Percentiles rank a stretch among this genome's conserved stretches.
Evolutionary conservation across 2,329 filamentous ascomycete genomes (phyloP).

Genomic region (Penicillium capsulatum): DNA sequence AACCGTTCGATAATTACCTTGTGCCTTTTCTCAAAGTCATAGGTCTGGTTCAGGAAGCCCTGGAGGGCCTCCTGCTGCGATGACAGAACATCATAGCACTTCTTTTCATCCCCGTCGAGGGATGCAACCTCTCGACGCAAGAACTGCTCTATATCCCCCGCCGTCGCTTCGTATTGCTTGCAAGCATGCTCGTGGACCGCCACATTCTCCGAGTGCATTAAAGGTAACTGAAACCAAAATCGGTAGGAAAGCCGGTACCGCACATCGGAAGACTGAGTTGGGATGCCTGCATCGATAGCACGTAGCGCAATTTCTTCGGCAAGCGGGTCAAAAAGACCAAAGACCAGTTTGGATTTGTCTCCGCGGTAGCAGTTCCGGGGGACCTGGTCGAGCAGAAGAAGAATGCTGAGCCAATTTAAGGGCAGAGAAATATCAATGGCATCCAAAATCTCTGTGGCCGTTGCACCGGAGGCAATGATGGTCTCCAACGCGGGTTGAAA

Average conservation of each 20-base stretch:
- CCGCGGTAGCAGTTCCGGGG: constrained; percentile 59
- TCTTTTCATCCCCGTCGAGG: constrained; percentile 15
- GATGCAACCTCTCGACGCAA: constrained; percentile 7
- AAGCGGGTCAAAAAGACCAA: constrained; percentile 55
- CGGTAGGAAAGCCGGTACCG: constrained; percentile 39
- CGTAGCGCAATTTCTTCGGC: constrained; percentile 43
- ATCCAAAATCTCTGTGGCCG: constrained; percentile 14
- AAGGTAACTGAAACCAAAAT: constrained; percentile 57
- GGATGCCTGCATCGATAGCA: constrained; percentile 36
- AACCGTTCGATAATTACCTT: constrained; percentile 25
- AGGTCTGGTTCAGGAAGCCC: constrained; percentile 6
- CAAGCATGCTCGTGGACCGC: constrained; percentile 18
- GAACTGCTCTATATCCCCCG: constrained; percentile 16
- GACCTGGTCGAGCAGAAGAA: constrained; percentile 61
- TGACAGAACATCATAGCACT: constrained; percentile 11
- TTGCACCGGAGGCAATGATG: constrained; percentile 14
- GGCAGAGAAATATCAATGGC: constrained; percentile 13
- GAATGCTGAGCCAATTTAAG: constrained; percentile 43
- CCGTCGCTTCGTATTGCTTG: constrained; percentile 13
- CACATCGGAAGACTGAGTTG: constrained; percentile 26
- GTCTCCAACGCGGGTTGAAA: constrained; percentile 18
- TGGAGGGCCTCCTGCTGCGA: constrained; percentile 9
- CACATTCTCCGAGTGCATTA: constrained; percentile 51
- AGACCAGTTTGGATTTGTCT: constrained; percentile 45
- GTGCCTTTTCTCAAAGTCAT: constrained; percentile 21